Evolutionary conservation across 2,329 filamentous ascomycete genomes (phyloP).

Genomic region (Exophiala mesophila): DNA sequence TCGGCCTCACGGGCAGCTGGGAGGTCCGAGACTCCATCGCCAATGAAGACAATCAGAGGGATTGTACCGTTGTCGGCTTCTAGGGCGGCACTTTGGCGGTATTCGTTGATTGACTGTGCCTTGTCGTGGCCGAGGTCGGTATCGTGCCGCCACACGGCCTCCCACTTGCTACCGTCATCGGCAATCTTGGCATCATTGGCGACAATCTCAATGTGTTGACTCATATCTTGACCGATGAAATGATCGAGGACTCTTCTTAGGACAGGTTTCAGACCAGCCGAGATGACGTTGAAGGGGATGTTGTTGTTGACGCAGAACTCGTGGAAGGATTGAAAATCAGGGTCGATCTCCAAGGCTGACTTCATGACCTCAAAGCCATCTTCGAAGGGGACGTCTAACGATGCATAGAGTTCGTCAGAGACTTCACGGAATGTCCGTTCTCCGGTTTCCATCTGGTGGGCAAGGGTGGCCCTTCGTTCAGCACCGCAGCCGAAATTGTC

Average conservation of each 20-base stretch:
- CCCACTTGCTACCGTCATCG: slow-evolving; percentile 56
- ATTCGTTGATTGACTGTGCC: slow-evolving; percentile 59
- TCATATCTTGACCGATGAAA: slow-evolving; percentile 59
- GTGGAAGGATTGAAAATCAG: slow-evolving; percentile 60
- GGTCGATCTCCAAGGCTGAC: slow-evolving; percentile 57
- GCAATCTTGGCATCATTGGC: slow-evolving; percentile 62
- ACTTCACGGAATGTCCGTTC: slow-evolving; percentile 64
- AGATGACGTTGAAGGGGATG: slow-evolving; percentile 67
- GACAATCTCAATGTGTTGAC: slow-evolving; percentile 59
- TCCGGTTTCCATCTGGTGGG: slow-evolving; percentile 60
- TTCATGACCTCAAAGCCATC: slow-evolving; percentile 64
- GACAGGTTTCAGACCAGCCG: slow-evolving; percentile 62
- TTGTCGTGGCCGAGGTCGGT: slow-evolving; percentile 64
- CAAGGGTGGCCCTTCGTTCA: slow-evolving; percentile 51
- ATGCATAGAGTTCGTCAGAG: slow-evolving; percentile 69
- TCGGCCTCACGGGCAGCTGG: slow-evolving; percentile 62
- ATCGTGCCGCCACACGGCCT: slow-evolving; percentile 63
- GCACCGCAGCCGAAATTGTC: slow-evolving; percentile 60
- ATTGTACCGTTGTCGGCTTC: slow-evolving; percentile 57
- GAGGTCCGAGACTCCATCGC: slow-evolving; percentile 64
- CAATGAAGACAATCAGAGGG: slow-evolving; percentile 64
- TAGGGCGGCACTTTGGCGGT: slow-evolving; percentile 50
- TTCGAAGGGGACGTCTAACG: slow-evolving; percentile 61
- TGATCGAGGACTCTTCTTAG: slow-evolving; percentile 58
- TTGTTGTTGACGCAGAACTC: slow-evolving; percentile 57